phyloP scores from a whole-genome alignment of 2,329 filamentous ascomycete species.

The Trichoderma aggressivum region DNA sequence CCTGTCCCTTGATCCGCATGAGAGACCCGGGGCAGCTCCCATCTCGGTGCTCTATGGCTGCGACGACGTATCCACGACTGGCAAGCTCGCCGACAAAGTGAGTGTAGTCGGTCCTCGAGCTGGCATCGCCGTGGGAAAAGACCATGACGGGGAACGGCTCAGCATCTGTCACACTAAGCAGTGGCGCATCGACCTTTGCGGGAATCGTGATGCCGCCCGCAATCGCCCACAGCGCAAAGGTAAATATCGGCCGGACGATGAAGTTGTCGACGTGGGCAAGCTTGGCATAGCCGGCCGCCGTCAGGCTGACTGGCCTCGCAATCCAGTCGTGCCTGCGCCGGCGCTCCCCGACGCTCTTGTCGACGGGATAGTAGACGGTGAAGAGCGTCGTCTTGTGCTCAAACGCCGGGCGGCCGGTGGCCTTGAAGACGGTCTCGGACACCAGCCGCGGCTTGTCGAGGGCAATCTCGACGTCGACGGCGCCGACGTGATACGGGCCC shows the following conservation, averaged over 20 bases:
- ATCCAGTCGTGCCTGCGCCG: slow-evolving; percentile 43
- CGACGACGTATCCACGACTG: slow-evolving; percentile 47
- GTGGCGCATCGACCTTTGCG: slow-evolving; percentile 44
- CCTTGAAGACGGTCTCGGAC: slow-evolving; percentile 34
- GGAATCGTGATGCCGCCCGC: slow-evolving; percentile 46
- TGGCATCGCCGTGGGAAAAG: slow-evolving; percentile 52
- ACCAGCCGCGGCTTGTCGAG: slow-evolving; percentile 32
- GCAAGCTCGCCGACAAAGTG: slow-evolving; percentile 50
- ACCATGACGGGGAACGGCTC: slow-evolving; percentile 43
- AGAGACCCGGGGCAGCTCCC: slow-evolving; percentile 47
- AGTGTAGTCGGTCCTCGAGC: slow-evolving; percentile 50
- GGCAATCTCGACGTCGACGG: slow-evolving; percentile 46
- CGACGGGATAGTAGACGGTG: slow-evolving; percentile 47
- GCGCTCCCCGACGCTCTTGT: slow-evolving; percentile 27
- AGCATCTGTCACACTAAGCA: slow-evolving; percentile 28
- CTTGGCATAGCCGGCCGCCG: slow-evolving; percentile 45
- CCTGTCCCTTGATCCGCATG: slow-evolving; percentile 33
- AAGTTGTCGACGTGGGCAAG: slow-evolving; percentile 44
- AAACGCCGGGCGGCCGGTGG: slow-evolving; percentile 39
- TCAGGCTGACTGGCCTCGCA: slow-evolving; percentile 41
- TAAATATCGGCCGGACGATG: slow-evolving; percentile 42
- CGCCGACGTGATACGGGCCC: slow-evolving; percentile 44
- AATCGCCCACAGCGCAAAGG: slow-evolving; percentile 40
- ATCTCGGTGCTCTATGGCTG: slow-evolving; percentile 51
- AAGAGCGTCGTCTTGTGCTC: slow-evolving; percentile 47